Percentiles rank a stretch among this genome's conserved stretches.
These are phyloP conservation scores for Aspergillus sp. DNA, from an alignment of 2,329 filamentous ascomycete species.

Conservation along the genomic window DNA sequence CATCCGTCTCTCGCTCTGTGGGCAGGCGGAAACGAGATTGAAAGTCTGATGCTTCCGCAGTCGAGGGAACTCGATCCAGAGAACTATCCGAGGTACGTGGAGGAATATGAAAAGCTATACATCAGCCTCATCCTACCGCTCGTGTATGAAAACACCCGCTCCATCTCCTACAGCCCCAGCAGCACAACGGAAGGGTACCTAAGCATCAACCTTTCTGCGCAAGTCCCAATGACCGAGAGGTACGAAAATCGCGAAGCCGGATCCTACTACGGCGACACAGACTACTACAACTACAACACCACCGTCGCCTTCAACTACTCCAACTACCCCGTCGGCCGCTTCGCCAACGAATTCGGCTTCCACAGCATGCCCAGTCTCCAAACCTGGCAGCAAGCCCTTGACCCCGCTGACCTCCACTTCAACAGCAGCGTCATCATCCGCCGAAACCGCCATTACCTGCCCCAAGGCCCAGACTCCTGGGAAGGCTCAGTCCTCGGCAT, in stretches of 20 bases:
- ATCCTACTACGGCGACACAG: constrained; percentile 63
- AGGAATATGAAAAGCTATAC: constrained; percentile 64
- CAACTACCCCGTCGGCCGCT: constrained; percentile 62
- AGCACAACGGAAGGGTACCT: constrained; percentile 65
- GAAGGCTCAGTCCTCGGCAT: constrained; percentile 39
- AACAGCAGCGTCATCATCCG: constrained; percentile 61
- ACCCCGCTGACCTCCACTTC: constrained; percentile 58
- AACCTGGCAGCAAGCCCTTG: constrained; percentile 60
- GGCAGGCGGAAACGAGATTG: constrained; percentile 65
- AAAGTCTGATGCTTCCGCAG: constrained; percentile 56
- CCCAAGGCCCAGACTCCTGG: constrained; percentile 52
- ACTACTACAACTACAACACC: constrained; percentile 64
- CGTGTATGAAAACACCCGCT: constrained; percentile 62
- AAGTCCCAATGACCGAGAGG: constrained; percentile 59
- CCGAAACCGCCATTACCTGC: constrained; percentile 64
- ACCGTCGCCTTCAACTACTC: constrained; percentile 58
- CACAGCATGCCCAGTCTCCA: constrained; percentile 66
- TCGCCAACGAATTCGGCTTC: constrained; percentile 68
- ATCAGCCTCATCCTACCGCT: constrained; percentile 59
- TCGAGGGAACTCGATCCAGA: constrained; percentile 53
- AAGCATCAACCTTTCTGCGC: constrained; percentile 56
- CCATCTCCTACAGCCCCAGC: constrained; percentile 65
- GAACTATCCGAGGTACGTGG: constrained; percentile 47
- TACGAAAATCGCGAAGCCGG: constrained; percentile 60
- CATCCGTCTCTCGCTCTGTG: constrained; percentile 61